Evolutionary conservation across 257 asterid genomes (phyloP).

Genomic region (Nicotiana sylvestris): DNA sequence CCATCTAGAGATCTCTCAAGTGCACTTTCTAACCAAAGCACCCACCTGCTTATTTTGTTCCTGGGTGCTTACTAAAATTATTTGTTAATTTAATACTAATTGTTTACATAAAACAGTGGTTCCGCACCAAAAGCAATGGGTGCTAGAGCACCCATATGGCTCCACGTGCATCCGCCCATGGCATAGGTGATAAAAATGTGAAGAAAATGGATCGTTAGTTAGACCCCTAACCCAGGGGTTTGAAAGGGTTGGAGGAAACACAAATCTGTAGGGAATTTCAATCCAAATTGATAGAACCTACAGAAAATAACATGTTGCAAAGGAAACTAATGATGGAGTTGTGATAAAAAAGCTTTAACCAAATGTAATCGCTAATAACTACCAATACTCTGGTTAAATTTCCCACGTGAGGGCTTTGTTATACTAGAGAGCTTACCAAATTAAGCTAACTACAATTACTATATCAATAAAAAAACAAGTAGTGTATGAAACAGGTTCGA

Average conservation of each 20-base stretch:
- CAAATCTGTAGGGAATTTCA: neutral
- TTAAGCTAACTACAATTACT: neutral
- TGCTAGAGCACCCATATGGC: too few relatives aligned
- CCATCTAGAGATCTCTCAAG: too few relatives aligned
- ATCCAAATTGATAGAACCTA: neutral
- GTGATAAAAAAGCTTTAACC: neutral
- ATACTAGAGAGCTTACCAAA: neutral
- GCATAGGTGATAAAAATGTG: neutral
- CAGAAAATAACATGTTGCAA: neutral
- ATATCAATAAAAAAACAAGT: neutral
- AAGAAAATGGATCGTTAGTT: neutral
- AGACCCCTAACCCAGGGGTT: neutral
- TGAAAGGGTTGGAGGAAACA: neutral
- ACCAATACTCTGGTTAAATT: neutral
- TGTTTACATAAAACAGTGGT: too few relatives aligned
- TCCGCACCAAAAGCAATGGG: too few relatives aligned
- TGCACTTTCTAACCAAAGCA: too few relatives aligned
- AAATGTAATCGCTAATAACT: neutral
- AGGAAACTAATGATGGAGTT: neutral
- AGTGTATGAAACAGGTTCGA: neutral
- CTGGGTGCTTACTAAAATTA: too few relatives aligned
- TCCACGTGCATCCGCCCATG: too few relatives aligned
- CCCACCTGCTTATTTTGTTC: too few relatives aligned
- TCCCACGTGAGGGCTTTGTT: neutral
- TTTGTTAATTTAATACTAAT: too few relatives aligned